Base-by-base conservation (phyloP, 148 eudicot species). In the Amaranthus hypochondriacus region DNA sequence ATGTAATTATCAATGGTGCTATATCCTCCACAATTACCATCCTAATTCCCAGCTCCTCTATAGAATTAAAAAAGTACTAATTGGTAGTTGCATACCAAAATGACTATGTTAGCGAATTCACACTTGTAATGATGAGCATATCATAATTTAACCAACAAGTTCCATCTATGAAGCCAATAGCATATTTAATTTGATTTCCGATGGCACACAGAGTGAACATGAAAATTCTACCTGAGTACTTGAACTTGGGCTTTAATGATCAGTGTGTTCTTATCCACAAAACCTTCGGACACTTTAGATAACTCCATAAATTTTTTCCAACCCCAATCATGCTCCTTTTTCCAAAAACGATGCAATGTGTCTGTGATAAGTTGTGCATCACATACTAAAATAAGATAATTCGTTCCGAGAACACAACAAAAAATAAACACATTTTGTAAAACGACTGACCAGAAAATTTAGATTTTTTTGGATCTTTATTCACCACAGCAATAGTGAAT, bases 311-410 rank as follows among this genome's bases (percentile, higher is more conserved):
- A 93, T 66, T 93, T 93, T 85, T 93, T 90, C 98, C 98, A 93
- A n/a, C 96, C 98, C 98, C 98, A 93, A 50, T 93, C 98, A 83
- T 90, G 98, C 89, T 93, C 96, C 77, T 93, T 93, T 87, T 89
- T 93, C 97, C 98, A 88, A 72, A 93, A 91, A 15, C 95, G 90
- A 66, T 93, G 98, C 62, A 93, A 77, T 55, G 98, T 90, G 81
- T 93, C 98, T 93, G 83, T 68, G 57, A 68, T 46, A 47, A 53
- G 53, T 59, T 46, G 73, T 53, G 42, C 58, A 64, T 62, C 71
- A 7, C 53, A 64, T 49, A 71, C 64, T n/a, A 48, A 70, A 57
- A 71, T 61, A 44, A 63, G 55, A 65, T 39, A 59, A 51, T 18
- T 39, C 48, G 71, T 28, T 3, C 39, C 47, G n/a, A 42, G 53